These are phyloP conservation scores for Penicillium crustosum DNA, from an alignment of 2,329 filamentous ascomycete species.

Conservation along the genomic window DNA sequence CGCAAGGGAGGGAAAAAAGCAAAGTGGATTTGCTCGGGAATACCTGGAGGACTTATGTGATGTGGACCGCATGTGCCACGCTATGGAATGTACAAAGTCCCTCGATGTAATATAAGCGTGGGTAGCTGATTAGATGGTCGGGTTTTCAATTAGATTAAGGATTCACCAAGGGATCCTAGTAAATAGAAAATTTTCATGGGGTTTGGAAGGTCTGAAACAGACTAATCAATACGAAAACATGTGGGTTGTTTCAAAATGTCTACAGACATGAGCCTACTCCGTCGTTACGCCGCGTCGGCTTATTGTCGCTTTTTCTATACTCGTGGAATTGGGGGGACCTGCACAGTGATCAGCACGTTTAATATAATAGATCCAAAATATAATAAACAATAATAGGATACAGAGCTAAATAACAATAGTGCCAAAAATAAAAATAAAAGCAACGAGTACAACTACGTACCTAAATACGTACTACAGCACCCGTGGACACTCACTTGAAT, in stretches of 20 bases:
- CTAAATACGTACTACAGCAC: no score
- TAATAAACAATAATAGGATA: background rate
- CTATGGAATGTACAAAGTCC: slow-evolving; percentile 19
- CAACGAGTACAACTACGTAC: no score
- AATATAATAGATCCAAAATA: background rate
- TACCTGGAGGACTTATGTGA: background rate
- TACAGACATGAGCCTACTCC: slow-evolving; percentile 1
- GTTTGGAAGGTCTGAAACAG: slow-evolving; percentile 6
- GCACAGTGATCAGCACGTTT: background rate
- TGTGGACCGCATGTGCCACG: slow-evolving; percentile 18
- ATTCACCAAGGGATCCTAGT: background rate
- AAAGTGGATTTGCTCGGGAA: slow-evolving; percentile 13
- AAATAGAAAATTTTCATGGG: background rate
- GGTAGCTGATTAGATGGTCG: slow-evolving; percentile 8
- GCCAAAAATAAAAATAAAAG: no score
- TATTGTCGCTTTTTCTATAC: background rate
- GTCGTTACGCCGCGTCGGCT: background rate
- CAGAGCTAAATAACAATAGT: no score
- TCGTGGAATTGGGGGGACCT: background rate
- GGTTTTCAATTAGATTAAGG: background rate
- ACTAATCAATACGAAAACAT: slow-evolving; percentile 3
- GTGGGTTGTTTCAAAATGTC: slow-evolving; percentile 7
- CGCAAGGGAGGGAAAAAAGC: slow-evolving; percentile 8
- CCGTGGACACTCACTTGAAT: no score
- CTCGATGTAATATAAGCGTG: background rate